Conservation (phyloP, 179 eudicot genomes). For the Kewa caespitosa region DNA sequence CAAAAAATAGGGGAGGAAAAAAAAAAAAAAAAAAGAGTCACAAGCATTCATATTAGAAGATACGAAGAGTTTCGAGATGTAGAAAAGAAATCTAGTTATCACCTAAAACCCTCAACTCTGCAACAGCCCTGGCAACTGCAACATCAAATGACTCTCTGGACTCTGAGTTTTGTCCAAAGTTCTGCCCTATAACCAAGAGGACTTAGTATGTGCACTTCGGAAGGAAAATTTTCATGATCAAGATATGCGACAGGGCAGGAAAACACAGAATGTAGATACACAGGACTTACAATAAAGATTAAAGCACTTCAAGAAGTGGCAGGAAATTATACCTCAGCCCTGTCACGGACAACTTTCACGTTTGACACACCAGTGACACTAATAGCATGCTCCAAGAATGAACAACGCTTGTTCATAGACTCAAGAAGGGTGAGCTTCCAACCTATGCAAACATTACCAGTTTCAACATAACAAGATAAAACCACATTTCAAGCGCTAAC, state of each 20-base stretch:
- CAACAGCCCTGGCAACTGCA: constrained; percentile 94
- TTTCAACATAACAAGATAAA: background rate
- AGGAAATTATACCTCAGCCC: constrained; percentile 73
- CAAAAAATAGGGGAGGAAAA: too few species aligned
- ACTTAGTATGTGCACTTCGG: constrained; percentile 17
- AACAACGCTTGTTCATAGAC: constrained; percentile 85
- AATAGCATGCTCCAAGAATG: constrained; percentile 79
- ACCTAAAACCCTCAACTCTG: constrained; percentile 90
- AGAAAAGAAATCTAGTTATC: constrained; percentile 4
- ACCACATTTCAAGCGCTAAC: too few species aligned
- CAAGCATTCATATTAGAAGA: constrained; percentile 16
- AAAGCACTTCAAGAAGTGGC: background rate
- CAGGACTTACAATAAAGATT: background rate
- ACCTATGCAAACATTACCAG: constrained; percentile 28
- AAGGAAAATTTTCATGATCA: background rate
- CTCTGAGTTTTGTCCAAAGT: constrained; percentile 56
- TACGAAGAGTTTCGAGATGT: background rate
- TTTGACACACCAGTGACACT: constrained; percentile 63
- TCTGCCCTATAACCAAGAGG: constrained; percentile 59
- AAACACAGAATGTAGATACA: too few species aligned
- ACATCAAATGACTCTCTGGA: constrained; percentile 83
- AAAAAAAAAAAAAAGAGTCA: constrained; percentile 21
- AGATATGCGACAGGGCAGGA: background rate
- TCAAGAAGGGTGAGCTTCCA: constrained; percentile 88
- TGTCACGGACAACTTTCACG: constrained; percentile 71